Percentiles rank a stretch among this genome's conserved stretches.
Conservation (phyloP, 306 rosid genomes). For the Fragaria vesca region DNA sequence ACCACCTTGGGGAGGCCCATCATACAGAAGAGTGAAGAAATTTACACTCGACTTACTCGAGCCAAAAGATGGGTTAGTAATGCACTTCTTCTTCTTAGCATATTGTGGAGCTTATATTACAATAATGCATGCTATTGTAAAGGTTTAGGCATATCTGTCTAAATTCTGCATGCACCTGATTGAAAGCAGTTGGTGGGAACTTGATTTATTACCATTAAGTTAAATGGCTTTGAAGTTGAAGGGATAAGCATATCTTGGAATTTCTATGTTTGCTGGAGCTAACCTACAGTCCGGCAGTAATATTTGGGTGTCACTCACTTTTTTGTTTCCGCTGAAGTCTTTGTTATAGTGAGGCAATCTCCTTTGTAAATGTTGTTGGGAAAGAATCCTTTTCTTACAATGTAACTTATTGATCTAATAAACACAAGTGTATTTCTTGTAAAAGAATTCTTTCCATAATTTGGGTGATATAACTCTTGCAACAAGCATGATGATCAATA, state of each 20-base stretch:
- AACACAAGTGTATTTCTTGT: neutral
- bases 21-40: conserved; percentile 23
- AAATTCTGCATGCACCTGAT: neutral
- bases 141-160: neutral
- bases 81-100: neutral
- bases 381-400: neutral
- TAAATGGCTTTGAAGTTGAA: neutral
- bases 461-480: neutral
- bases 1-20: conserved; percentile 46
- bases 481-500: neutral
- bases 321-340: neutral
- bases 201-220: neutral
- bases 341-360: neutral
- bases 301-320: neutral
- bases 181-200: neutral
- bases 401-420: neutral
- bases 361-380: neutral
- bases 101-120: neutral
- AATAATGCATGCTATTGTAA: too few species aligned
- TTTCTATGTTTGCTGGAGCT: neutral
- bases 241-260: neutral
- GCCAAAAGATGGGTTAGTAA: conserved; percentile 39
- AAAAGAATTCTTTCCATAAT: neutral
- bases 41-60: conserved; percentile 37
- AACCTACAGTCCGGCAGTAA: neutral